These are phyloP conservation scores for Chlamydomonas sp. DNA, from an alignment of 139 green algal genomes.

Conservation along the genomic window DNA sequence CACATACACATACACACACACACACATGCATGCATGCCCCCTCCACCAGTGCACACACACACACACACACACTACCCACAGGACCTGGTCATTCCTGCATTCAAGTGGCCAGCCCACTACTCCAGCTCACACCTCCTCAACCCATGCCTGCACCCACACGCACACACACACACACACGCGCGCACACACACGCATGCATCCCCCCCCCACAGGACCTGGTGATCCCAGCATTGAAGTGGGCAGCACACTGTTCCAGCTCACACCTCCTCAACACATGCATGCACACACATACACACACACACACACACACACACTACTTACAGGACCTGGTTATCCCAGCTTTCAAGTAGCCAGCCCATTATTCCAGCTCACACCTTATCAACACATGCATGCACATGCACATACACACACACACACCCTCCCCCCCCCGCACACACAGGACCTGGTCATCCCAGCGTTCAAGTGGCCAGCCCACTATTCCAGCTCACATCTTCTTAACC, in stretches of 20 bases:
- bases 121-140: too few relatives aligned
- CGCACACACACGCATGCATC: background rate
- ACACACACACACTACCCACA: too few relatives aligned
- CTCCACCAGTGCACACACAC: background rate
- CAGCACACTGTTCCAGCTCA: too few relatives aligned
- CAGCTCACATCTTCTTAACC: conserved; percentile 2
- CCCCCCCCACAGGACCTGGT: too few relatives aligned
- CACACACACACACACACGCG: background rate
- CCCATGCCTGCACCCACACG: background rate
- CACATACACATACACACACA: too few relatives aligned
- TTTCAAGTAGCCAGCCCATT: too few relatives aligned
- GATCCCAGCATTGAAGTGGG: background rate
- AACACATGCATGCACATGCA: background rate
- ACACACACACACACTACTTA: background rate
- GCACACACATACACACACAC: background rate
- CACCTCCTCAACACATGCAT: background rate
- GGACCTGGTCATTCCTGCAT: too few relatives aligned
- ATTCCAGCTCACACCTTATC: too few relatives aligned
- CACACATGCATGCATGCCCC: background rate
- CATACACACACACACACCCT: background rate
- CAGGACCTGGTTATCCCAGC: background rate
- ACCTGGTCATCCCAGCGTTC: conserved; percentile 47
- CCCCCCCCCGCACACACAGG: conserved; percentile 27
- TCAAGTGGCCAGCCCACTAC: too few relatives aligned
- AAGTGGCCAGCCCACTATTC: conserved; percentile 23